Evolutionary conservation across 805 yeast species (phyloP).

Genomic region (Starmerella stigmatis): DNA sequence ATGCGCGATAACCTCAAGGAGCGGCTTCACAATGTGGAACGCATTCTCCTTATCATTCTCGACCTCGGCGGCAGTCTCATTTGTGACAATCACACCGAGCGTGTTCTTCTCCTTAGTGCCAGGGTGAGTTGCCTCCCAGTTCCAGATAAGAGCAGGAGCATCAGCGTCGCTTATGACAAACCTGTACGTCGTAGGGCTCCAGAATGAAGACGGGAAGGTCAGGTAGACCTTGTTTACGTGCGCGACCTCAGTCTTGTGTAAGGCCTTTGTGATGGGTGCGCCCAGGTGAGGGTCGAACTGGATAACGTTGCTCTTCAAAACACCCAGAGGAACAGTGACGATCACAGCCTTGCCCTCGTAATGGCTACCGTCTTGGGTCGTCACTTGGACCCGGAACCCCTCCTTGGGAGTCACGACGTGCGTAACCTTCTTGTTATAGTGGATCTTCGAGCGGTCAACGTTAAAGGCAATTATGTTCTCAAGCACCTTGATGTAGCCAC

Average conservation of each 20-base stretch:
- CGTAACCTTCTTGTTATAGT: constrained; percentile 18
- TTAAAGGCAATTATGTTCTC: constrained; percentile 13
- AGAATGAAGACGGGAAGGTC: constrained; percentile 53
- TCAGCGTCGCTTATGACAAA: constrained; percentile 38
- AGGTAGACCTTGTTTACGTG: constrained; percentile 61
- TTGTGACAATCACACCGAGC: constrained; percentile 53
- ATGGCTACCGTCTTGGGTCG: constrained; percentile 17
- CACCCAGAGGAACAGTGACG: constrained; percentile 24
- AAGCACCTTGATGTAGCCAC: constrained; percentile 22
- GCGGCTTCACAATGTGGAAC: constrained; percentile 23
- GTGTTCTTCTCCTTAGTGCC: constrained; percentile 31
- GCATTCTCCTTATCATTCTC: constrained; percentile 36
- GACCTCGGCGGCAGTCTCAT: constrained; percentile 51
- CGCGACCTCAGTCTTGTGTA: constrained; percentile 33
- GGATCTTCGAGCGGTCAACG: constrained; percentile 18
- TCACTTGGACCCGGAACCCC: constrained; percentile 18
- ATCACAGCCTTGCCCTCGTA: constrained; percentile 25
- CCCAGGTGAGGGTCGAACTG: constrained; percentile 23
- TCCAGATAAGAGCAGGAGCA: constrained; percentile 49
- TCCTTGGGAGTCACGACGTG: constrained; percentile 10
- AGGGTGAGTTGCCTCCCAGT: constrained; percentile 41
- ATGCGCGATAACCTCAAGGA: constrained; percentile 20
- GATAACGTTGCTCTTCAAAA: constrained; percentile 20
- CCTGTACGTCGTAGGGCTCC: constrained; percentile 47
- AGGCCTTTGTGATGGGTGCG: constrained; percentile 13